Evolutionary conservation across 2,329 filamentous ascomycete genomes (phyloP).

Genomic region (Botrytis aclada): DNA sequence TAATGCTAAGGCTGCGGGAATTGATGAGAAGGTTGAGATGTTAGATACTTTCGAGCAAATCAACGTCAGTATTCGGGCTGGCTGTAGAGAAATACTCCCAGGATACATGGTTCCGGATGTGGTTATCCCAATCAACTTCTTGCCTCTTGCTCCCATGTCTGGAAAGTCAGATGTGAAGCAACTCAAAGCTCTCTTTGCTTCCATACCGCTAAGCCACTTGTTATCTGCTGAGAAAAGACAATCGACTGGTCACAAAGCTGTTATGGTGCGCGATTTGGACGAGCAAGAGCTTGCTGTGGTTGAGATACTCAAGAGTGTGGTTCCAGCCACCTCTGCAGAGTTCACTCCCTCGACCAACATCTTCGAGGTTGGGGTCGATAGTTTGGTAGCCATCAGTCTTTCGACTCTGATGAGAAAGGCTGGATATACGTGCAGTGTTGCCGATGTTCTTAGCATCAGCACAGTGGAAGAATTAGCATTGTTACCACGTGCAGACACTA

Average conservation of each 20-base stretch:
- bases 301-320: constrained; percentile 9
- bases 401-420: background rate
- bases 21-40: background rate
- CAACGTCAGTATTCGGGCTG: constrained; percentile 41
- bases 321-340: background rate
- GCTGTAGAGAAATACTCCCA: constrained; percentile 30
- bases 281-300: constrained; percentile 7
- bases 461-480: constrained; percentile 4
- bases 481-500: background rate
- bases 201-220: background rate
- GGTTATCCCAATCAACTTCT: constrained; percentile 5
- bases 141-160: constrained; percentile 10
- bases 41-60: constrained; percentile 28
- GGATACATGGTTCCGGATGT: constrained; percentile 14
- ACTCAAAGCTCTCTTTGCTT: background rate
- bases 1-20: background rate
- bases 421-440: constrained; percentile 3
- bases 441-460: constrained; percentile 3
- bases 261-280: background rate
- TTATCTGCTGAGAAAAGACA: background rate
- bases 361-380: constrained; percentile 4
- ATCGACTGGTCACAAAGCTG: background rate
- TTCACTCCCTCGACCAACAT: background rate
- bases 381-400: constrained; percentile 8
- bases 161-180: constrained; percentile 10